Evolutionary conservation across 2,329 filamentous ascomycete genomes (phyloP).

Genomic region (Fusarium sp.): DNA sequence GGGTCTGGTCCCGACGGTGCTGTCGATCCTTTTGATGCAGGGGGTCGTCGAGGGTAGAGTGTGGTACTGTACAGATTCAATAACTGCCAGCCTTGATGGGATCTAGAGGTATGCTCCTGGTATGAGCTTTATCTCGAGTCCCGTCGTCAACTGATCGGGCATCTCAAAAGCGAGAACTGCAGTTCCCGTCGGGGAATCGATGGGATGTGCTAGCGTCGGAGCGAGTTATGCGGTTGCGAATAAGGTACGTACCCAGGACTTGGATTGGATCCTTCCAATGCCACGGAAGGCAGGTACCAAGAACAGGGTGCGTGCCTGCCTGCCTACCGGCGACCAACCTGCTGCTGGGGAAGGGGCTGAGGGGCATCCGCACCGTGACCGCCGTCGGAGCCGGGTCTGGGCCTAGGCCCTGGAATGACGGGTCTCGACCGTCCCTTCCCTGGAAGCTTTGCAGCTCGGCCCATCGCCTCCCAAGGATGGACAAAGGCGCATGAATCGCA

Average conservation of each 20-base stretch:
- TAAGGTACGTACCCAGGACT: slow-evolving; percentile 9
- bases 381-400: slow-evolving; percentile 14
- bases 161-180: background rate
- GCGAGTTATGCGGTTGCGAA: background rate
- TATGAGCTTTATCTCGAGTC: background rate
- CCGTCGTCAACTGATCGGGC: background rate
- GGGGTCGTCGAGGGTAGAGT: background rate
- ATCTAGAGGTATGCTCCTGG: background rate
- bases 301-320: background rate
- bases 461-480: background rate
- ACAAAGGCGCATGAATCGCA: background rate
- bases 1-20: slow-evolving; percentile 16
- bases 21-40: slow-evolving; percentile 25
- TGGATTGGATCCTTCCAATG: slow-evolving; percentile 13
- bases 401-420: slow-evolving; percentile 11
- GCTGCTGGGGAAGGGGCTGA: slow-evolving; percentile 1
- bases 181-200: background rate
- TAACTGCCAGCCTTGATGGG: background rate
- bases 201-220: background rate
- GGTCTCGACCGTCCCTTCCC: slow-evolving; percentile 13
- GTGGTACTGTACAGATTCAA: background rate
- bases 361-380: slow-evolving; percentile 1
- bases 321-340: background rate
- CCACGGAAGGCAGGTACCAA: slow-evolving; percentile 32
- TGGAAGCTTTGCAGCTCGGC: slow-evolving; percentile 1